Base-by-base conservation (phyloP, 2,329 filamentous ascomycete species). In the Botrytis cinerea region DNA sequence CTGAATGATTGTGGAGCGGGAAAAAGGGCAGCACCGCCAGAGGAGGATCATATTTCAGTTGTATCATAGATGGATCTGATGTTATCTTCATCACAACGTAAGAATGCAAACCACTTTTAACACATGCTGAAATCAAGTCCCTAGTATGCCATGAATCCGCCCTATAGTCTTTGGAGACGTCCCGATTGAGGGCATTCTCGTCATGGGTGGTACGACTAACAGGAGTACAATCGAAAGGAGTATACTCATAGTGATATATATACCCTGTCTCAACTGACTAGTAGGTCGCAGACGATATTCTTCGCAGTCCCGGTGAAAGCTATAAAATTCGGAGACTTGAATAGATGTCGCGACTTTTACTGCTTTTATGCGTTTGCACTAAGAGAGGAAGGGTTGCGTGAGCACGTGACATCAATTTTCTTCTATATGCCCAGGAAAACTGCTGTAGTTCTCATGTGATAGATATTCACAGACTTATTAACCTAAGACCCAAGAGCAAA, bases 241-340 rank as follows among this genome's bases (percentile, higher is more conserved):
- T n/a, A n/a, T 10, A 6, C 25, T n/a, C 6, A n/a, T 14, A n/a
- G 1, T 6, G 0, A 51, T 10, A n/a, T 22, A 14, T 2, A 12
- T 51, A 5, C 48, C 48, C n/a, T 51, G 4, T 51, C n/a, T 2
- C 22, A n/a, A 5, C 25, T n/a, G 48, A 25, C n/a, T 14, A 7
- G 48, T n/a, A 51, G 48, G 2, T n/a, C 4, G 48, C 7, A 5
- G 35, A 38, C 5, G 7, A 38, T 38, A 5, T 38, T 38, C 35
- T 38, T 38, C 35, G 5, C 35, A 38, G 35, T 38, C 35, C 35
- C 7, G 35, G 35, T 38, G 35, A 38, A 38, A 32, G 32, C 32
- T 32, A 20, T 3, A 2, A 35, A 18, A 59, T 12, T 12, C 28
- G 2, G n/a, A 22, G n/a, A 32, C 14, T 5, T 28, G 54, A 32